A percentile compares a stretch with the other conserved stretches of the same genome.
Conservation (phyloP, 2,329 filamentous ascomycete genomes). For the Arthrobotrys sphaeroides region DNA sequence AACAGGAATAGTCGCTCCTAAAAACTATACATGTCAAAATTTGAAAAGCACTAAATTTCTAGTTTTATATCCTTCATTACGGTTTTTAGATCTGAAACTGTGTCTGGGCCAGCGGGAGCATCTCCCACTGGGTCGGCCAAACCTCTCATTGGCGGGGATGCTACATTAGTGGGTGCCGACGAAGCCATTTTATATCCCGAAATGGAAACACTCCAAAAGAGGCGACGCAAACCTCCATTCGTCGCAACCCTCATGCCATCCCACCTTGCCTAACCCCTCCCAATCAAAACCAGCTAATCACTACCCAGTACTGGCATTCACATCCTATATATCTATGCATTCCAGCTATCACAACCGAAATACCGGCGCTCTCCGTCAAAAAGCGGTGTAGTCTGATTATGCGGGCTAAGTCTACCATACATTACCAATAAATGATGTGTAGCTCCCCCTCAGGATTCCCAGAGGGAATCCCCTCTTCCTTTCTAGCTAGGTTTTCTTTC, state of each 20-base stretch:
- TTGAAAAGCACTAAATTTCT: background rate
- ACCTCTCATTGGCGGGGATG: background rate
- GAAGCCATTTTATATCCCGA: constrained; percentile 2
- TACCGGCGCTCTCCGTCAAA: constrained; percentile 1
- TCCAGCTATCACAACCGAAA: constrained; percentile 15
- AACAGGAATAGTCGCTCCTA: constrained; percentile 9
- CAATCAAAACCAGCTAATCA: constrained; percentile 10
- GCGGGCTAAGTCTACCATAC: background rate
- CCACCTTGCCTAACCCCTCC: background rate
- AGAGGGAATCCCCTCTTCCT: constrained; percentile 22
- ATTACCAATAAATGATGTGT: constrained; percentile 33
- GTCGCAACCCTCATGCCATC: constrained; percentile 9
- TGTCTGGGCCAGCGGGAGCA: background rate
- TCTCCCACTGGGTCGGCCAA: background rate
- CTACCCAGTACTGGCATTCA: constrained; percentile 6
- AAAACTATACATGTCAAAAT: background rate
- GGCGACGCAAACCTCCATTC: constrained; percentile 1
- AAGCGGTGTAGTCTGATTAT: constrained; percentile 4
- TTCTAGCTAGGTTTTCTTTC: constrained; percentile 11
- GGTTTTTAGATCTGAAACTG: background rate
- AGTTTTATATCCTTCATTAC: constrained; percentile 3
- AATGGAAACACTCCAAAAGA: constrained; percentile 7
- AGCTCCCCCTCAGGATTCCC: constrained; percentile 20
- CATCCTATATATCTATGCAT: background rate
- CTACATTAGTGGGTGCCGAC: background rate